Evolutionary conservation across 768 basidiomycete species (phyloP), one percentile per base, ranked within the genome.

Genomic region (Lentinula sp.): DNA sequence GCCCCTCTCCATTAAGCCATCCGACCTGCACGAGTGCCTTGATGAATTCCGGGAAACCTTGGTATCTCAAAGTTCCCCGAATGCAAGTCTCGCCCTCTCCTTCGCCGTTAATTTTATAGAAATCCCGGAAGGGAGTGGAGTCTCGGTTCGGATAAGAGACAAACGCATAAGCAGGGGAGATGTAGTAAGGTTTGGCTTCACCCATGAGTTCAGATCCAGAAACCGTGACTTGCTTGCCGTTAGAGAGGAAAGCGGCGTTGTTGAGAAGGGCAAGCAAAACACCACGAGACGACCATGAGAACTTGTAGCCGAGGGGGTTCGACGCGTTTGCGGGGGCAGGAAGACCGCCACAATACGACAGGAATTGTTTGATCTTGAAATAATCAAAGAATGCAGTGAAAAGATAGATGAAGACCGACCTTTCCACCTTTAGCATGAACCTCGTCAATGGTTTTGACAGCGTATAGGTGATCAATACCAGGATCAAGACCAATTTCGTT

Each of bases 401-500:
- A 50, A 5, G 61, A 61, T 61, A 41, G n/a, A 13, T 20, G n/a
- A 6, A 41, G 23, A 66, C 74, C 57, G 43, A 89, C 91, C 86
- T 97, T 98, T 55, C 96, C 97, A 42, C 96, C 95, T 70, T 90
- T 90, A 49, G 83, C 88, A 72, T 99, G 95, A 4, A 98, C 92
- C 72, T 98, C 96, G 56, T 85, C 83, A 66, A 99, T 93, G 23
- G 88, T 93, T 83, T 96, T 96, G 74, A 97, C 79, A 35, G 95
- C 95, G 72, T 95, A 95, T 62, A 97, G 74, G 73, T 95, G 93
- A 73, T 95, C 93, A 62, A 96, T 91, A 70, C 95, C 95, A 52
- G 95, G 95, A 74, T 98, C 96, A 46, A 99, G 83, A 55, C 97
- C 97, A 68, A 99, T 92, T 78, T 99, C 97, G 75, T 99, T 99